These are phyloP conservation scores for Kodamaea fukazawae DNA, from an alignment of 805 yeast genomes.

Conservation along the genomic window DNA sequence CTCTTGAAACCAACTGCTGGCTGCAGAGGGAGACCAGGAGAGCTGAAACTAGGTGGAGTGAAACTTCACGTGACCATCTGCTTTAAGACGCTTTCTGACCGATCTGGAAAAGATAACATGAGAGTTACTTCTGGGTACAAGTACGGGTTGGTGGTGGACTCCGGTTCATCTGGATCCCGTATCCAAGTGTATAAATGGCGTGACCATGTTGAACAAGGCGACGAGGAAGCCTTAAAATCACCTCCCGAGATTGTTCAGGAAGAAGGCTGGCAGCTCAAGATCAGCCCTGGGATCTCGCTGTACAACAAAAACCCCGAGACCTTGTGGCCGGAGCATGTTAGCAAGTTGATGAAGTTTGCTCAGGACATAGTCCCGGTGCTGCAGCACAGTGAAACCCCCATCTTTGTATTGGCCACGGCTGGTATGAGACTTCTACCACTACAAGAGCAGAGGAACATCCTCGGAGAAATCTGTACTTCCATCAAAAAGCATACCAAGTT, in stretches of 20 bases:
- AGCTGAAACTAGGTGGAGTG: too few relatives aligned
- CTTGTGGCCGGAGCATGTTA: slow-evolving; percentile 72
- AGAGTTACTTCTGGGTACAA: slow-evolving; percentile 15
- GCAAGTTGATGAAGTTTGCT: slow-evolving; percentile 66
- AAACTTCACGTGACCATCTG: too few relatives aligned
- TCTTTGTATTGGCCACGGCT: slow-evolving; percentile 92
- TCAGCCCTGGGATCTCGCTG: slow-evolving; percentile 81
- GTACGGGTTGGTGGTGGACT: slow-evolving; percentile 89
- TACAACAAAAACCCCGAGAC: slow-evolving; percentile 48
- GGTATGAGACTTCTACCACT: slow-evolving; percentile 83
- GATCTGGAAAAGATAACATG: neutral
- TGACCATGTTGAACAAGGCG: slow-evolving; percentile 34
- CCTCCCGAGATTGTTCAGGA: slow-evolving; percentile 69
- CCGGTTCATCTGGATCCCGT: slow-evolving; percentile 95
- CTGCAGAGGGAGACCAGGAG: too few relatives aligned
- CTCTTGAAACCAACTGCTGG: too few relatives aligned
- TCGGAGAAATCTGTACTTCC: slow-evolving; percentile 58
- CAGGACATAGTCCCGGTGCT: slow-evolving; percentile 63
- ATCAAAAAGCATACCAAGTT: slow-evolving; percentile 58
- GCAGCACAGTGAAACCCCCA: slow-evolving; percentile 67
- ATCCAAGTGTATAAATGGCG: slow-evolving; percentile 82
- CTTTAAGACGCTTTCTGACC: too few relatives aligned
- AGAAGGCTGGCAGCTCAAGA: slow-evolving; percentile 66
- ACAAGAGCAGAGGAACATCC: slow-evolving; percentile 49
- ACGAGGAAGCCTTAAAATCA: slow-evolving; percentile 41